A percentile compares a stretch with the other conserved stretches of the same genome.
These are phyloP conservation scores for Kwoniella sp. DNA, from an alignment of 768 basidiomycete genomes.

Conservation along the genomic window DNA sequence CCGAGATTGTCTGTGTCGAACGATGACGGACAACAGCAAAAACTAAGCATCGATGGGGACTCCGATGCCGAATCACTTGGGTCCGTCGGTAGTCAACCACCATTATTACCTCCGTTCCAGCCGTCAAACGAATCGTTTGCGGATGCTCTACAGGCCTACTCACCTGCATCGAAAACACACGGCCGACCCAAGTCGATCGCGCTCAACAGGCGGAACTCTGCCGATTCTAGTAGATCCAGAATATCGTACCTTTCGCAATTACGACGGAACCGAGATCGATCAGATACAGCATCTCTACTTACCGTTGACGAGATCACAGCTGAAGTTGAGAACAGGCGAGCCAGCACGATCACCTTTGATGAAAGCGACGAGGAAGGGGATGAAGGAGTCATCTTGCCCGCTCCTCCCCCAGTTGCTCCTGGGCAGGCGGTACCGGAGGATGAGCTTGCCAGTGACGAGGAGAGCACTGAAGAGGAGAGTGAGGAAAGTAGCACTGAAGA, in stretches of 20 bases:
- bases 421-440: conserved; percentile 31
- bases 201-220: conserved; percentile 42
- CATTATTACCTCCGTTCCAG: conserved; percentile 52
- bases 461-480: conserved; percentile 36
- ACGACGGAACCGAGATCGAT: conserved; percentile 63
- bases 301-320: conserved; percentile 98
- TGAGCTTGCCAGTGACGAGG: conserved; percentile 28
- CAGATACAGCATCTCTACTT: conserved; percentile 85
- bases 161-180: conserved; percentile 17
- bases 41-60: conserved; percentile 45
- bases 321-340: conserved; percentile 70
- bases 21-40: conserved; percentile 35
- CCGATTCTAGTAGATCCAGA: conserved; percentile 58
- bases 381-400: conserved; percentile 33
- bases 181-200: conserved; percentile 59
- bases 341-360: conserved; percentile 64
- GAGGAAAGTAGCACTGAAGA: conserved; percentile 31
- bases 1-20: conserved; percentile 51
- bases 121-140: conserved; percentile 69
- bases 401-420: conserved; percentile 7
- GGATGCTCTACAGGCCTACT: conserved; percentile 63
- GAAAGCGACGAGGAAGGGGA: conserved; percentile 65
- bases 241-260: conserved; percentile 61
- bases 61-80: conserved; percentile 26
- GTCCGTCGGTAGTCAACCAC: conserved; percentile 40